Evolutionary conservation across 768 basidiomycete genomes (phyloP).

Genomic region (Calocybe indica): DNA sequence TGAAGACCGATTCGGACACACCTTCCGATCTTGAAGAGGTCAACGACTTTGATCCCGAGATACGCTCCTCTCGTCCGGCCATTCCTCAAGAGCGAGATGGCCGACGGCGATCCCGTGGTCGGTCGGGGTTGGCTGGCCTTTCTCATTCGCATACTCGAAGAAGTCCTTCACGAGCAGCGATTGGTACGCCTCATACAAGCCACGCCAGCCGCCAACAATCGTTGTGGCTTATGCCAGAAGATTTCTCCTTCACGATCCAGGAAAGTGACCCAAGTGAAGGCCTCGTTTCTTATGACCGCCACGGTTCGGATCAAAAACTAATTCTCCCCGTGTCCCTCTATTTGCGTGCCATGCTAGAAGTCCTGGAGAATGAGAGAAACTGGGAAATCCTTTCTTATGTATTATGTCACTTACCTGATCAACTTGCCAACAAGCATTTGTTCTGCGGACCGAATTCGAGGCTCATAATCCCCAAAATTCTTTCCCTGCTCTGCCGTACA

Average conservation of each 20-base stretch:
- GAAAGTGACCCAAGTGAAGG: constrained; percentile 64
- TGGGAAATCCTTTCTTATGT: constrained; percentile 95
- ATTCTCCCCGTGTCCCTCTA: constrained; percentile 76
- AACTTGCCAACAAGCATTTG: constrained; percentile 92
- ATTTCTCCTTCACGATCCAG: constrained; percentile 45
- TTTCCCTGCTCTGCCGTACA: constrained; percentile 62
- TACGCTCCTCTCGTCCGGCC: constrained; percentile 41
- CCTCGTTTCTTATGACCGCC: constrained; percentile 59
- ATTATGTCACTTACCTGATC: constrained; percentile 84
- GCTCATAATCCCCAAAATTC: constrained; percentile 52
- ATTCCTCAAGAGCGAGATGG: constrained; percentile 47
- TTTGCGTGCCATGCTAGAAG: constrained; percentile 50
- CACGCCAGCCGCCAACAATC: constrained; percentile 32
- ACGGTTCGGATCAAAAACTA: constrained; percentile 30
- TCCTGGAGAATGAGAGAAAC: constrained; percentile 71
- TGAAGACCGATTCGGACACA: constrained; percentile 10
- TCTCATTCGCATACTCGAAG: constrained; percentile 46
- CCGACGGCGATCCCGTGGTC: constrained; percentile 46
- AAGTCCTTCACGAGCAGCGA: constrained; percentile 54
- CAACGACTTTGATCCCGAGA: constrained; percentile 17
- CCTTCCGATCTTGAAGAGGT: constrained; percentile 4
- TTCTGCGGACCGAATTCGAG: constrained; percentile 87
- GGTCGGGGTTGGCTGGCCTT: constrained; percentile 31
- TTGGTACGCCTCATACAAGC: constrained; percentile 20
- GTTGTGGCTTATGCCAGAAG: constrained; percentile 70